Percentiles rank a stretch among this genome's conserved stretches.
Conservation (phyloP, 2,329 filamentous ascomycete species). For the Metarhizium anisopliae region DNA sequence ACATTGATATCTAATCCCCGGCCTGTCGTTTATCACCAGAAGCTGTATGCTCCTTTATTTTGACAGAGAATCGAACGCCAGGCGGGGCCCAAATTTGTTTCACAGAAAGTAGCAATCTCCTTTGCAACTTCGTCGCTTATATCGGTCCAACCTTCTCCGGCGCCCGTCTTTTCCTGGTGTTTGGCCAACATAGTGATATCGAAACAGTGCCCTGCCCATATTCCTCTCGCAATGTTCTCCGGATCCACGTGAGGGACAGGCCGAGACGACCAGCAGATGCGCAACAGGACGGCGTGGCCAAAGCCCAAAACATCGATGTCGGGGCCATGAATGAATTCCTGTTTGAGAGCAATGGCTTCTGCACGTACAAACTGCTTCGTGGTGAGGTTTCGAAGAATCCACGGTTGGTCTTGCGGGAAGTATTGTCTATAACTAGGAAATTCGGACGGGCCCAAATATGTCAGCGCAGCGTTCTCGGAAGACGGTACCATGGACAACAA, state of each 20-base stretch:
- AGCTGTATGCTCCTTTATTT: too few species aligned
- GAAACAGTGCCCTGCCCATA: conserved; percentile 9
- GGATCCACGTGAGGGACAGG: background rate
- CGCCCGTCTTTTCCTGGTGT: background rate
- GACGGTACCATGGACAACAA: too few species aligned
- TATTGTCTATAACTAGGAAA: background rate
- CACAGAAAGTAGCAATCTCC: background rate
- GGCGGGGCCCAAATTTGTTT: accelerated
- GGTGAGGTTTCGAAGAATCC: conserved; percentile 10
- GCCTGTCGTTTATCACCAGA: too few species aligned
- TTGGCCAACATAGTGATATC: conserved; percentile 4
- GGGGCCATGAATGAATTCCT: conserved; percentile 6
- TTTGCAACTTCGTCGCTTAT: conserved; percentile 5
- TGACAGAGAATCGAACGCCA: background rate
- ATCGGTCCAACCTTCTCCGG: background rate
- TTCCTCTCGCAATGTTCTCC: background rate
- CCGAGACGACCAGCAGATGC: conserved; percentile 7
- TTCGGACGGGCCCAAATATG: too few species aligned
- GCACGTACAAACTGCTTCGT: conserved; percentile 8
- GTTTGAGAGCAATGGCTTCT: conserved; percentile 7
- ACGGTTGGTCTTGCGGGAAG: background rate
- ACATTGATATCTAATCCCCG: too few species aligned
- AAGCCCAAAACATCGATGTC: conserved; percentile 2
- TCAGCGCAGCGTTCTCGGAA: too few species aligned
- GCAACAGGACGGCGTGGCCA: conserved; percentile 6